Evolutionary conservation across 345 rosid genomes (phyloP).

Genomic region (Eucalyptus cloeziana): DNA sequence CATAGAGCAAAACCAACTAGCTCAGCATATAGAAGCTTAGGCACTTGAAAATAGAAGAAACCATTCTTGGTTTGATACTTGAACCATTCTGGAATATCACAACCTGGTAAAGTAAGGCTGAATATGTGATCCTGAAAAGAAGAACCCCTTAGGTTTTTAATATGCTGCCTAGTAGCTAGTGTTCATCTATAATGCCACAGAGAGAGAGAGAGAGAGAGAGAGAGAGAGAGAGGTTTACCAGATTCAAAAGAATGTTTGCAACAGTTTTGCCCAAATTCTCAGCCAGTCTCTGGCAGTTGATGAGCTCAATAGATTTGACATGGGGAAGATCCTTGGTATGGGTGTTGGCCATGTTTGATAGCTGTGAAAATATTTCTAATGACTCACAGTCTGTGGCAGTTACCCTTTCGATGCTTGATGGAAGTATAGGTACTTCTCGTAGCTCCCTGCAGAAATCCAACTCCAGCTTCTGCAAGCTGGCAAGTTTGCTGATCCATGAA

Average conservation of each 20-base stretch:
- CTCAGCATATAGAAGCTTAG: neutral
- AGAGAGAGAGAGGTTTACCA: neutral
- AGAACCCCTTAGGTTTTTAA: neutral
- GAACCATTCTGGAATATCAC: neutral
- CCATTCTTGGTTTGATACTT: neutral
- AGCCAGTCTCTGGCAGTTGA: constrained; percentile 1
- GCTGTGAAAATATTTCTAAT: neutral
- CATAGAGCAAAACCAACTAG: constrained; percentile 5
- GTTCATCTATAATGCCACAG: neutral
- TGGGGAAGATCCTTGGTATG: neutral
- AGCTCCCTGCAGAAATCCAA: constrained; percentile 5
- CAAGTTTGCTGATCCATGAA: neutral
- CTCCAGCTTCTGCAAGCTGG: neutral
- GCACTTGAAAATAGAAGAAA: neutral
- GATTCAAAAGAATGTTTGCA: constrained; percentile 1
- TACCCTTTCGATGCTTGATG: neutral
- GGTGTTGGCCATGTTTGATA: neutral
- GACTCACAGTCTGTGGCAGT: neutral
- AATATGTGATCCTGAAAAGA: neutral
- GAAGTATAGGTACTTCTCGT: constrained; percentile 4
- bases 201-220: neutral
- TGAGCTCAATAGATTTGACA: neutral
- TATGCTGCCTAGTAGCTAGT: neutral
- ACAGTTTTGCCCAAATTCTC: neutral
- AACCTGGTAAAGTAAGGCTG: neutral